A percentile compares a stretch with the other conserved stretches of the same genome.
Evolutionary conservation across 768 basidiomycete species (phyloP).

Genomic region (Leccinum truebloodii): DNA sequence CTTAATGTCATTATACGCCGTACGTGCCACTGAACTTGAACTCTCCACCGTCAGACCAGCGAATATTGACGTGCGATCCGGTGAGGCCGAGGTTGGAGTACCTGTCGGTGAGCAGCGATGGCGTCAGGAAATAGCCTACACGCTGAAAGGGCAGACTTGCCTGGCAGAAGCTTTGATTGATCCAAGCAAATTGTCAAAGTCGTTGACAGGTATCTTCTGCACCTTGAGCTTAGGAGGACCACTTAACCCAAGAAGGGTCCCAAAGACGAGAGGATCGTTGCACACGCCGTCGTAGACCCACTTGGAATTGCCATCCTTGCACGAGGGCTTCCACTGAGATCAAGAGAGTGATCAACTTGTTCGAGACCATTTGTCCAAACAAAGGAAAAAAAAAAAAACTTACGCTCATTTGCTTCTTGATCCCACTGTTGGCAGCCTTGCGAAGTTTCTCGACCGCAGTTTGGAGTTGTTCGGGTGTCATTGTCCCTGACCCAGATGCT

Average conservation of each 20-base stretch:
- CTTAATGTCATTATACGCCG: slow-evolving; percentile 24
- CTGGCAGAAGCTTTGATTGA: slow-evolving; percentile 36
- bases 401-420: slow-evolving; percentile 52
- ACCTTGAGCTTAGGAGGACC: slow-evolving; percentile 50
- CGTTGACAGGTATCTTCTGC: slow-evolving; percentile 43
- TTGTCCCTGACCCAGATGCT: slow-evolving; percentile 27
- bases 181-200: slow-evolving; percentile 39
- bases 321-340: slow-evolving; percentile 52
- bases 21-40: slow-evolving; percentile 60
- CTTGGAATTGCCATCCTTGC: slow-evolving; percentile 46
- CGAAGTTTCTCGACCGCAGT: slow-evolving; percentile 46
- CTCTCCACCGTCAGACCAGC: slow-evolving; percentile 49
- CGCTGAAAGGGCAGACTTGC: slow-evolving; percentile 24
- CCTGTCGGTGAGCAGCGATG: slow-evolving; percentile 24
- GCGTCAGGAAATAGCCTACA: neutral
- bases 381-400: neutral
- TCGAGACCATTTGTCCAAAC: neutral
- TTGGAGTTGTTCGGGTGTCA: slow-evolving; percentile 40
- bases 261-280: slow-evolving; percentile 48
- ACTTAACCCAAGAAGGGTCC: slow-evolving; percentile 41
- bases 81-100: slow-evolving; percentile 42
- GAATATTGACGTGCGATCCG: slow-evolving; percentile 44
- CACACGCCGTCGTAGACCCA: slow-evolving; percentile 57
- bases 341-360: neutral
- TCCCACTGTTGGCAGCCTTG: slow-evolving; percentile 47